phyloP scores from a whole-genome alignment of 495 filamentous ascomycete genomes.

The Friedmanniomyces simplex region DNA sequence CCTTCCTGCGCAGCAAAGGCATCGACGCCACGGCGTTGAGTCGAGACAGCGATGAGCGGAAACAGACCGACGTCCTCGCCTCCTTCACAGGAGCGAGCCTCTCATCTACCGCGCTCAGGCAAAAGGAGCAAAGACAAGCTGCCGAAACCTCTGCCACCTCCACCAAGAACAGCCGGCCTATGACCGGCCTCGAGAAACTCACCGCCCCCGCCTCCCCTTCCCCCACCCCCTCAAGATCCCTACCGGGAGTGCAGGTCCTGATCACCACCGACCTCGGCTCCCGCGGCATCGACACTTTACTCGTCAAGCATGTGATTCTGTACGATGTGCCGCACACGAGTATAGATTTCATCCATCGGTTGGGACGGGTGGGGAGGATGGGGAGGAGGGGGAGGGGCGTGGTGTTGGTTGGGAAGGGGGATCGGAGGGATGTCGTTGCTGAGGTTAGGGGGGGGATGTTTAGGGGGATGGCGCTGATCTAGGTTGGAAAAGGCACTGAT shows the following conservation, averaged over 20 bases:
- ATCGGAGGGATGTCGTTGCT: conserved; percentile 76
- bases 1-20: conserved; percentile 71
- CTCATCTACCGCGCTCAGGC: conserved; percentile 19
- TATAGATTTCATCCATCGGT: conserved; percentile 92
- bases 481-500: neutral
- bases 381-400: conserved; percentile 79
- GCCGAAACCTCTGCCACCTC: neutral
- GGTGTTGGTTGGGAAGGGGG: conserved; percentile 79
- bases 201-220: conserved; percentile 5
- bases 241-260: conserved; percentile 67
- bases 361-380: conserved; percentile 88
- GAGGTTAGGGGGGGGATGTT: conserved; percentile 95
- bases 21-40: conserved; percentile 77
- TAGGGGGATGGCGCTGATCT: conserved; percentile 72
- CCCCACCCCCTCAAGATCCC: neutral
- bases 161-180: neutral
- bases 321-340: conserved; percentile 94
- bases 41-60: conserved; percentile 63
- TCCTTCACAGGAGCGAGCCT: conserved; percentile 55
- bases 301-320: conserved; percentile 78
- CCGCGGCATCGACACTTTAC: conserved; percentile 87
- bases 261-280: conserved; percentile 90
- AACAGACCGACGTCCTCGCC: conserved; percentile 61
- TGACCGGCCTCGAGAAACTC: neutral
- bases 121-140: neutral